Base-by-base conservation (phyloP, 1,139 yeast genomes). In the Candida buenavistaensis region DNA sequence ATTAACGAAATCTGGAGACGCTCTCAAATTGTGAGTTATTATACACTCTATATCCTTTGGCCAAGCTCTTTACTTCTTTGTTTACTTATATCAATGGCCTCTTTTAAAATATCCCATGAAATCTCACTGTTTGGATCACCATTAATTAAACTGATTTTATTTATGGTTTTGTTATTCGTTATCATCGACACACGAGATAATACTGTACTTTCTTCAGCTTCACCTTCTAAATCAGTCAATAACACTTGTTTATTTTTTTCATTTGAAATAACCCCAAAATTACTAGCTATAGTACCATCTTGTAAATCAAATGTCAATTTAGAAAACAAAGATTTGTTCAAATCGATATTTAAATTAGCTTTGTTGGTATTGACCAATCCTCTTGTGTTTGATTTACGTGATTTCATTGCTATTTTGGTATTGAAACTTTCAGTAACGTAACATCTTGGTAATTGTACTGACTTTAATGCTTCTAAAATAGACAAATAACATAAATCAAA, bases 401-500 rank as follows among this genome's bases (percentile, higher is more conserved):
- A 65, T 43, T 75, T 70, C 16, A 77, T 64, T 1, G 80, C 75
- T 41, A 76, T 67, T 41, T 71, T 69, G 30, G 76, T 55, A 22
- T 30, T 39, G 46, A 69, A 75, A 16, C 73, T 62, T 7, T 75
- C 73, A 26, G 67, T 63, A 23, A 80, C 62, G 50, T 78, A 82
- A 8, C 87, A 78, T 28, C 71, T 57, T 1, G 97, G 97, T 17
- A 90, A 63, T 41, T 63, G 62, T 2, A 83, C 75, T 35, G 72
- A 66, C 33, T 70, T 57, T 38, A 90, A 62, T 1, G 96, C 95
- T 19, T 74, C 65, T 13, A 84, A 52, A 22, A 87, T 58, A 3
- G 92, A 76, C 20, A 75, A 75, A 79, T 89, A 85, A 37, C 88
- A 83, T 14, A 83, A 62, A 51, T 88, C 97, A 50, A 79, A 81